Conservation (phyloP, 192 early-diverging fungal genomes). For the Rhizoclosmatium globosum region DNA sequence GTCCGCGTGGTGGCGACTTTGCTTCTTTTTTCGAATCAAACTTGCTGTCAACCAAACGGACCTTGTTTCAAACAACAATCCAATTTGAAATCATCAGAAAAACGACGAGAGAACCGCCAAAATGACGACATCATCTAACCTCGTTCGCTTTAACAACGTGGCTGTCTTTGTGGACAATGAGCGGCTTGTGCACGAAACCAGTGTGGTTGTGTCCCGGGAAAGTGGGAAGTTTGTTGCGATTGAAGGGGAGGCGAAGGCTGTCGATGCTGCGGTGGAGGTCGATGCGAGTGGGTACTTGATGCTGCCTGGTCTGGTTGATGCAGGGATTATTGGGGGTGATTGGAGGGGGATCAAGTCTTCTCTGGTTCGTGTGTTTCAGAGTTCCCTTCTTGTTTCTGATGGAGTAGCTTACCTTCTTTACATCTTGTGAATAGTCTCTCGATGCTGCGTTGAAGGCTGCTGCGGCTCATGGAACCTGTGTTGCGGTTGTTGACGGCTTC, state of each 20-base stretch:
- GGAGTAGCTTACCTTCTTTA: no score
- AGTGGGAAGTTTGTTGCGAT: neutral
- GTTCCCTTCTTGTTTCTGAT: no score
- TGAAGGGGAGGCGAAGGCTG: neutral
- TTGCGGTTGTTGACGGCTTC: conserved; percentile 29
- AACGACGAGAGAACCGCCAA: no score
- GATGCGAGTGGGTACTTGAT: conserved; percentile 49
- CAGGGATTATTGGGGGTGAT: conserved; percentile 31
- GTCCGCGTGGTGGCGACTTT: no score
- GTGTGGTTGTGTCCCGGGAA: neutral
- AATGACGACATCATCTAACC: no score
- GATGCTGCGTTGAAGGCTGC: conserved; percentile 1
- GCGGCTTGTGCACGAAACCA: no score
- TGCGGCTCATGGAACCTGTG: conserved; percentile 18
- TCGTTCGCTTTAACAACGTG: no score
- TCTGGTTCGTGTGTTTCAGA: neutral
- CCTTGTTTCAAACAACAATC: no score
- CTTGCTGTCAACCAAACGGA: no score
- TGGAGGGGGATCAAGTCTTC: neutral
- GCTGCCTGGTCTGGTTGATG: conserved; percentile 52
- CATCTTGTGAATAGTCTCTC: neutral
- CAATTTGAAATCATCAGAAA: no score
- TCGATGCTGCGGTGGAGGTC: conserved; percentile 1
- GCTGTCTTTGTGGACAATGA: no score
- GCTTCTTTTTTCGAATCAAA: no score